Percentiles rank a stretch among this genome's conserved stretches.
Conservation (phyloP, 2,329 filamentous ascomycete genomes). For the Exophiala sideris region DNA sequence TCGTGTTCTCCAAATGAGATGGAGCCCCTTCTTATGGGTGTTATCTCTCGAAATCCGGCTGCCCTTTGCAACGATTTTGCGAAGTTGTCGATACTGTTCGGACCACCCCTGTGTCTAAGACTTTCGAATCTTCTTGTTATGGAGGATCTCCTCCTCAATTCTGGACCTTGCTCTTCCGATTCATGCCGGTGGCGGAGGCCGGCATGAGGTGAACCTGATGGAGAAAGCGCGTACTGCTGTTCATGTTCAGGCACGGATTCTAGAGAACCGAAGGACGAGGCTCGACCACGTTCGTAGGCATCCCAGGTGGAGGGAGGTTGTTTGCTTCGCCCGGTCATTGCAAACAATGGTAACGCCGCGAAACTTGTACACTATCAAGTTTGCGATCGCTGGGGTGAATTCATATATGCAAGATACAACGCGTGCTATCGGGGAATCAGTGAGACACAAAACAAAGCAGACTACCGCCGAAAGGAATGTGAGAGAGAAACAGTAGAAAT, state of each 20-base stretch:
- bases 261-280: constrained; percentile 31
- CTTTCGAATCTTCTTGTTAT: constrained; percentile 49
- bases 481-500: not conserved
- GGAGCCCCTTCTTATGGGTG: constrained; percentile 67
- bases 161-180: constrained; percentile 18
- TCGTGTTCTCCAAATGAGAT: constrained; percentile 61
- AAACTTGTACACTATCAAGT: not conserved
- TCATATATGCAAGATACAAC: not conserved
- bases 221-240: constrained; percentile 21
- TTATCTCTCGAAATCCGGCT: constrained; percentile 81
- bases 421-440: not conserved
- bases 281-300: constrained; percentile 32
- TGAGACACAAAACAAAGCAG: not conserved
- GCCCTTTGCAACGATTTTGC: constrained; percentile 89
- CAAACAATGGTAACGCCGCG: not conserved
- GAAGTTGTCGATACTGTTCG: constrained; percentile 93
- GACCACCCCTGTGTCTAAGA: constrained; percentile 69
- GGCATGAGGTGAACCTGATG: constrained; percentile 16
- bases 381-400: too few species aligned
- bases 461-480: not conserved
- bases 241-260: constrained; percentile 30
- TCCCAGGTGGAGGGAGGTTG: constrained; percentile 29
- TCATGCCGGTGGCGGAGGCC: constrained; percentile 15
- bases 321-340: constrained; percentile 24
- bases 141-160: constrained; percentile 34